Evolutionary conservation across 495 filamentous ascomycete species (phyloP).

Genomic region (Cetradonia linearis): DNA sequence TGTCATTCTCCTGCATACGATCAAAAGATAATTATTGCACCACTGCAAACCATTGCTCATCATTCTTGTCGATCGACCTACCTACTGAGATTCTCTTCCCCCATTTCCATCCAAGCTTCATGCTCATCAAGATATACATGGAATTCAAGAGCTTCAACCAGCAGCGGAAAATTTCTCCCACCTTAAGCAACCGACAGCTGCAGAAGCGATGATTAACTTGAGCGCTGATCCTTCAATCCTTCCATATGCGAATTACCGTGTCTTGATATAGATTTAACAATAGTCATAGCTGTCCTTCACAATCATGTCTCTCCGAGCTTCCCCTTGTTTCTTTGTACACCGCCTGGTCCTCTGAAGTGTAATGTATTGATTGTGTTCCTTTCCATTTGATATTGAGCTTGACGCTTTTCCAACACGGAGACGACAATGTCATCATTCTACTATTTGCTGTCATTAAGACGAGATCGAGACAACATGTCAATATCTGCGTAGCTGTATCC

Average conservation of each 20-base stretch:
- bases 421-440: constrained; percentile 4
- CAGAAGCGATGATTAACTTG: background rate
- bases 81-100: background rate
- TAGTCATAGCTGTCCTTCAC: background rate
- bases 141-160: background rate
- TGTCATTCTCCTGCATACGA: background rate
- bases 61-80: background rate
- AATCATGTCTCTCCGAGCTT: background rate
- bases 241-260: background rate
- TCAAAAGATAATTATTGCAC: background rate
- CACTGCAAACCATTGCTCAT: background rate
- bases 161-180: background rate
- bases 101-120: background rate
- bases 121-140: background rate
- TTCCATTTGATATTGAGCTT: background rate
- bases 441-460: background rate
- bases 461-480: background rate
- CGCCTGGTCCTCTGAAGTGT: background rate
- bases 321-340: background rate
- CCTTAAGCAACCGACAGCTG: background rate
- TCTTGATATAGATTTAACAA: background rate
- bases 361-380: background rate
- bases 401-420: background rate
- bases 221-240: background rate
- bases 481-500: background rate